phyloP scores from a whole-genome alignment of 352 stramenopile species.

The Globisporangium megalacanthum region DNA sequence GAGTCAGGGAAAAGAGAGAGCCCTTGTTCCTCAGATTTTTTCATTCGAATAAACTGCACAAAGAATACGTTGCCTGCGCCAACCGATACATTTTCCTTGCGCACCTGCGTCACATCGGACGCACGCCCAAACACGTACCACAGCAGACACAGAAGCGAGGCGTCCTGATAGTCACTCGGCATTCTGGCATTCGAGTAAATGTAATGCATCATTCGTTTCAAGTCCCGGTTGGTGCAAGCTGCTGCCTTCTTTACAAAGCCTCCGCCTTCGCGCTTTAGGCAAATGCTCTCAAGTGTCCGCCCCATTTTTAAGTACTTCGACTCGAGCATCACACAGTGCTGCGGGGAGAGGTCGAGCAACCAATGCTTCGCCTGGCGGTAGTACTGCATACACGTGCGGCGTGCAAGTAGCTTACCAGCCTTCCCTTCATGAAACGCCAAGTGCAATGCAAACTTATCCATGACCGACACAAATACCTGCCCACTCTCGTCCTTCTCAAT shows the following conservation, averaged over 20 bases:
- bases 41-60: neutral
- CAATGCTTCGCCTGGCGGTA: neutral
- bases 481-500: constrained; percentile 2
- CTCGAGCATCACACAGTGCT: neutral
- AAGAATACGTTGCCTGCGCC: neutral
- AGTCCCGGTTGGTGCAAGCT: neutral
- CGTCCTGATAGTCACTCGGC: neutral
- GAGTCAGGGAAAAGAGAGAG: neutral
- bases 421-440: neutral
- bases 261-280: neutral
- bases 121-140: neutral
- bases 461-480: neutral
- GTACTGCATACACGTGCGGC: neutral
- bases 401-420: neutral
- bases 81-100: neutral
- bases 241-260: neutral
- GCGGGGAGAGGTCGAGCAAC: neutral
- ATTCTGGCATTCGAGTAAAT: neutral
- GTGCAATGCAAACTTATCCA: constrained; percentile 1
- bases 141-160: neutral
- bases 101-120: neutral
- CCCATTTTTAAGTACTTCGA: neutral
- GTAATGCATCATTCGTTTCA: neutral
- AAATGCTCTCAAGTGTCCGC: neutral
- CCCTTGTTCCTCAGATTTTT: neutral